A percentile compares a stretch with the other conserved stretches of the same genome.
phyloP scores from a whole-genome alignment of 495 filamentous ascomycete genomes.

The Glutinoglossum americanum region DNA sequence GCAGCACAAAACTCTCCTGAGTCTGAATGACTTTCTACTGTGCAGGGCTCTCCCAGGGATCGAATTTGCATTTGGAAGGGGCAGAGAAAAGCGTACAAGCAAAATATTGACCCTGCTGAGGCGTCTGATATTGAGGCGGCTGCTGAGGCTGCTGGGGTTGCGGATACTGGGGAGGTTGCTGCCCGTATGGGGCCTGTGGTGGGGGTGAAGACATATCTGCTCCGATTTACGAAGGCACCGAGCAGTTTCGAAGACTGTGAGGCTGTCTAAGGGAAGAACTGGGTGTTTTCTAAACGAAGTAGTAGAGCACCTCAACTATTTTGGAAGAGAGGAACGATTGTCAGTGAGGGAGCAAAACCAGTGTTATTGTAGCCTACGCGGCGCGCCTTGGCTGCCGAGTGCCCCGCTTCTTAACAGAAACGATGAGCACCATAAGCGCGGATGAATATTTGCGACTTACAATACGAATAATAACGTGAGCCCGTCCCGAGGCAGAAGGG shows the following conservation, averaged over 20 bases:
- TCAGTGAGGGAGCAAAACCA: neutral
- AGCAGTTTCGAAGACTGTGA: neutral
- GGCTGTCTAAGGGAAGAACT: no score
- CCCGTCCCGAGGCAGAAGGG: no score
- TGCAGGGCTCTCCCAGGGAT: no score
- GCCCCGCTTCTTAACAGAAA: neutral
- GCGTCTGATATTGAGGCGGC: no score
- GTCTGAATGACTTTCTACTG: no score
- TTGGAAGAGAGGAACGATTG: neutral
- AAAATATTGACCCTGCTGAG: no score
- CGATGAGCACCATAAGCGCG: neutral
- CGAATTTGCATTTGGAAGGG: no score
- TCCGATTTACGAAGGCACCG: neutral
- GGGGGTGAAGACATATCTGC: constrained; percentile 3
- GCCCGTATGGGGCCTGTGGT: neutral
- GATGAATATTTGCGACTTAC: neutral
- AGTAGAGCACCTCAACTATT: no score
- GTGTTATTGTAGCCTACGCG: neutral
- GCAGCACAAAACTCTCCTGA: no score
- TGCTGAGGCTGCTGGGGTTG: neutral
- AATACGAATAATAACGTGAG: neutral
- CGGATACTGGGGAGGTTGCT: neutral
- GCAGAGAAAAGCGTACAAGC: no score
- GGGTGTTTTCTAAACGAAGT: no score
- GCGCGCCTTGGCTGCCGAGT: neutral